Conservation (phyloP, 345 rosid species). For the Lumnitzera littorea region DNA sequence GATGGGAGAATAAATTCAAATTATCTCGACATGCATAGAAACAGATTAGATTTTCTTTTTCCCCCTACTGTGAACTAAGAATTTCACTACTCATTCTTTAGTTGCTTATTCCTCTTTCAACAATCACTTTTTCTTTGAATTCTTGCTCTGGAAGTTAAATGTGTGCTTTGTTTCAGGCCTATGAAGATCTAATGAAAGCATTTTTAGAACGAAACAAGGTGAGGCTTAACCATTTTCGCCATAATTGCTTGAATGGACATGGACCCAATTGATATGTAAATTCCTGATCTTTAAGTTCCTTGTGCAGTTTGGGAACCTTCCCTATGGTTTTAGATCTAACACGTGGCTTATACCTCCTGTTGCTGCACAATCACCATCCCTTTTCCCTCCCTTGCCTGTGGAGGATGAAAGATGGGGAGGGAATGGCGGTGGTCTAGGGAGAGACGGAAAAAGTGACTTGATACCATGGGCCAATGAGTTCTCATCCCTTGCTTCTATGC, state of each 20-base stretch:
- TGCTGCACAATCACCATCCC: conserved; percentile 64
- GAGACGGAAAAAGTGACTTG: conserved; percentile 66
- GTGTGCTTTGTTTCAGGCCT: conserved; percentile 52
- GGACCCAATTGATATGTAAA: not conserved
- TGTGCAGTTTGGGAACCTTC: conserved; percentile 94
- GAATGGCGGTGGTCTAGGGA: conserved; percentile 89
- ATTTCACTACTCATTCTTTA: too few species aligned
- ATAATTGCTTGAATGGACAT: not conserved
- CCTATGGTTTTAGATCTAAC: conserved; percentile 95
- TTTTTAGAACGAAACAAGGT: conserved; percentile 93
- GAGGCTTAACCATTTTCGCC: conserved; percentile 1
- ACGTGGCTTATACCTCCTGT: conserved; percentile 91
- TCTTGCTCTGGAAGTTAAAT: conserved; percentile 6
- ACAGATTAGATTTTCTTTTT: not conserved
- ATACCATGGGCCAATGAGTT: conserved; percentile 85
- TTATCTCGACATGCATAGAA: too few species aligned
- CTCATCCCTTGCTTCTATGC: conserved; percentile 72
- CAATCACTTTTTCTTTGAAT: not conserved
- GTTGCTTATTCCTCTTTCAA: too few species aligned
- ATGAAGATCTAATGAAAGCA: conserved; percentile 78
- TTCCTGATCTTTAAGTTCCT: conserved; percentile 5
- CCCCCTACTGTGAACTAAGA: not conserved
- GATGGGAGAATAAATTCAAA: too few species aligned
- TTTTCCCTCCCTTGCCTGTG: conserved; percentile 63
- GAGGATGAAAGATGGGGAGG: conserved; percentile 97